Evolutionary conservation across 208 protist species (phyloP).

Genomic region (Herpetomonas tarakana): DNA sequence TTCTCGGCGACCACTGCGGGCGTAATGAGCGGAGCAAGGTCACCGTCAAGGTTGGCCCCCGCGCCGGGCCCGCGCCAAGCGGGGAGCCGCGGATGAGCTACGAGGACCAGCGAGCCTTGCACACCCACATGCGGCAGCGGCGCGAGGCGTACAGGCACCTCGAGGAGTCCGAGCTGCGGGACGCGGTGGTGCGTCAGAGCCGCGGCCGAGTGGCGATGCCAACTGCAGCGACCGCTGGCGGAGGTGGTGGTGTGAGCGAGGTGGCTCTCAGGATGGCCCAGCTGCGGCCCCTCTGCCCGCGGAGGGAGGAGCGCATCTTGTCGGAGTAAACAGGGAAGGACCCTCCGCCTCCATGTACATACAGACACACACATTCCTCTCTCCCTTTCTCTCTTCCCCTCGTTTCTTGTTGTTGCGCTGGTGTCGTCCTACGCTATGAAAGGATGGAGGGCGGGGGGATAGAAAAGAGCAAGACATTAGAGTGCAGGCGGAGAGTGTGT

Average conservation of each 20-base stretch:
- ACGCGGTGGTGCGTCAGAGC: constrained; percentile 56
- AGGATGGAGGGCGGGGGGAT: not conserved
- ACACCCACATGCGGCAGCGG: constrained; percentile 39
- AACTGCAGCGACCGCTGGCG: not conserved
- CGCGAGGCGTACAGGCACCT: constrained; percentile 51
- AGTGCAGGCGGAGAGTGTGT: too few species aligned
- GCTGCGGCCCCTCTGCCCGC: constrained; percentile 56
- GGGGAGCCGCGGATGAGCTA: constrained; percentile 75
- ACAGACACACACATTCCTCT: constrained; percentile 4
- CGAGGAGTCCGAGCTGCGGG: constrained; percentile 75
- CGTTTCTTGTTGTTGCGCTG: constrained; percentile 1
- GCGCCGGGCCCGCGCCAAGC: constrained; percentile 50
- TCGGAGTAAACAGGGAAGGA: not conserved
- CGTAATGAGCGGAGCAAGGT: constrained; percentile 69
- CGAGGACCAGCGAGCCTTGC: constrained; percentile 75
- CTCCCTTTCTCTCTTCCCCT: constrained; percentile 12
- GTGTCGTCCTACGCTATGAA: not conserved
- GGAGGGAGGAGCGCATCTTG: constrained; percentile 48
- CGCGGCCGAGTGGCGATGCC: constrained; percentile 35
- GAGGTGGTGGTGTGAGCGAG: not conserved
- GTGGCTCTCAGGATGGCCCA: constrained; percentile 9
- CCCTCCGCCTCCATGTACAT: not conserved
- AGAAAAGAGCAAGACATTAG: not conserved
- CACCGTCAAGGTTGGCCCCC: constrained; percentile 66
- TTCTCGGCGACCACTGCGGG: constrained; percentile 46